Evolutionary conservation across 805 yeast genomes (phyloP), one percentile per base, ranked within the genome.

Genomic region (Maudiozyma pseudohumilis): DNA sequence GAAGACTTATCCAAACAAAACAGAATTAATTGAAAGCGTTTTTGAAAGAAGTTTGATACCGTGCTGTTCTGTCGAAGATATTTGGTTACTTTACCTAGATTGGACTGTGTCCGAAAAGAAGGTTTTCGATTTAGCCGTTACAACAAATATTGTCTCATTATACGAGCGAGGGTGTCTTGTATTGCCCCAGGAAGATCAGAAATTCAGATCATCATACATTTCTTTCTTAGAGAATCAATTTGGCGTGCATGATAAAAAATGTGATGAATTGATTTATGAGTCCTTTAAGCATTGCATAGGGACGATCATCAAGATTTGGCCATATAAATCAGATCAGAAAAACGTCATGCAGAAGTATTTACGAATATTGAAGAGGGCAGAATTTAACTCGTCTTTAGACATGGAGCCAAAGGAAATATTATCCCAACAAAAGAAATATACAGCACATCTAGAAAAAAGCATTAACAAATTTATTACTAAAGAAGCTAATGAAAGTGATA

Each of bases 31-130:
- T 1, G 55, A 58, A 6, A 60, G 69, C 6, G 50, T 83, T 1
- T 88, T 80, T 56, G 89, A 83, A 53, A 66, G 96, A 40, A 74
- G 85, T 13, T 60, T 89, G 9, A 63, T 83, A 1, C 84, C 94
- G 0, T 70, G 78, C 36, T 81, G 87, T 29, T 59, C 60, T 16
- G 63, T 69, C 33, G 75, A 74, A 23, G 63, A 63, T 12, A 53
- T 85, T 15, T 89, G 97, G 97, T 50, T 75, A 13, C 69, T 69
- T 38, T 88, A 81, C 52, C 41, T 74, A 6, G 59, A 70, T 3
- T 86, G 77, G 70, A 21, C 15, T 28, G 31, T 24, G 16, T 13
- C 25, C 8, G 5, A 15, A 18, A 17, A 16, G 3, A n/a, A 27
- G 6, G 10, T 12, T 10, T 9, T 6, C 3, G 15, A 30, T 20